These are phyloP conservation scores for Daucus carota DNA, from an alignment of 129 eudicot species.

Conservation along the genomic window DNA sequence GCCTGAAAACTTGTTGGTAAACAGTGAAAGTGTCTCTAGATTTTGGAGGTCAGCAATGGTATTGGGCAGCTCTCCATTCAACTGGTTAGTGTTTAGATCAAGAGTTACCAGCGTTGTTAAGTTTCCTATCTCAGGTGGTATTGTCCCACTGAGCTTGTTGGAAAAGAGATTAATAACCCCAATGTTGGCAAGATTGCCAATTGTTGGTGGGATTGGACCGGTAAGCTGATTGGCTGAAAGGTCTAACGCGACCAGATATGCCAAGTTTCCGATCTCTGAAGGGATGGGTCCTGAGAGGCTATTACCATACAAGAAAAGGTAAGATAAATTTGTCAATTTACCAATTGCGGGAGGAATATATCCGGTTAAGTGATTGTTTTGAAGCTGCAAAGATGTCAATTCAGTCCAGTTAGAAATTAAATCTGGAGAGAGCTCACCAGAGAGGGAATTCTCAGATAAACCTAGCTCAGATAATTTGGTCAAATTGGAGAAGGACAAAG, in stretches of 20 bases:
- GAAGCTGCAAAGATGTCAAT: slow-evolving; percentile 18
- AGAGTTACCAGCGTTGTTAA: slow-evolving; percentile 14
- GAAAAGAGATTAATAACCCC: slow-evolving; percentile 4
- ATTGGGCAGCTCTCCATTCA: slow-evolving; percentile 34
- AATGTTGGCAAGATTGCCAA: slow-evolving; percentile 15
- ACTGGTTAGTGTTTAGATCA: slow-evolving; percentile 15
- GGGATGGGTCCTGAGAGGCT: slow-evolving; percentile 22
- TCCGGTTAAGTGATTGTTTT: slow-evolving; percentile 15
- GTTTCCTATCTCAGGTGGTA: slow-evolving; percentile 19
- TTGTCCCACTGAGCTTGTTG: slow-evolving; percentile 20
- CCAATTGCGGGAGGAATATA: slow-evolving; percentile 16
- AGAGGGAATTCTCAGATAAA: slow-evolving; percentile 19
- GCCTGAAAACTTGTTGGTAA: slow-evolving; percentile 41
- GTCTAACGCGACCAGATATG: slow-evolving; percentile 5
- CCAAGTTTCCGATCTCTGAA: slow-evolving; percentile 9
- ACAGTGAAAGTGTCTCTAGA: slow-evolving; percentile 32
- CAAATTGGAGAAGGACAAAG: slow-evolving; percentile 49
- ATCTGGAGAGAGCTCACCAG: slow-evolving; percentile 17
- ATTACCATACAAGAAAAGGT: slow-evolving; percentile 10
- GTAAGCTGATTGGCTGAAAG: slow-evolving; percentile 19
- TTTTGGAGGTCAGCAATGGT: slow-evolving; percentile 40
- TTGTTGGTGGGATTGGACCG: slow-evolving; percentile 17
- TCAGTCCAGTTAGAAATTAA: slow-evolving; percentile 14
- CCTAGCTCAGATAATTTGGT: slow-evolving; percentile 38
- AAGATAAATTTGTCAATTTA: slow-evolving; percentile 4